These are phyloP conservation scores for Dipodascopsis uninucleata DNA, from an alignment of 805 yeast genomes.

Conservation along the genomic window DNA sequence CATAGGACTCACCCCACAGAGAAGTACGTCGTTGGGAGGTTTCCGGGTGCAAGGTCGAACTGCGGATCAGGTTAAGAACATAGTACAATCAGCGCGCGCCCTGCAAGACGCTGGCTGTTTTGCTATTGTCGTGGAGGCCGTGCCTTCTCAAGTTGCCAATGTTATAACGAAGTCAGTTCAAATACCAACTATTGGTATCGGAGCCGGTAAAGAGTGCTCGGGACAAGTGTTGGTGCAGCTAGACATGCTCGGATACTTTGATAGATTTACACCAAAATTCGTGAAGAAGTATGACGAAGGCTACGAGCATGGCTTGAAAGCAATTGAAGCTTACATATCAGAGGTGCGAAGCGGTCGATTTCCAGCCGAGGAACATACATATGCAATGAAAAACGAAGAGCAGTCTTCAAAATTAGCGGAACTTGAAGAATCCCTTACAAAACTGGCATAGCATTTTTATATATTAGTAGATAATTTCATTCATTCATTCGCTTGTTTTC, in stretches of 20 bases:
- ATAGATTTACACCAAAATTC: constrained; percentile 60
- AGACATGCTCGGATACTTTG: constrained; percentile 68
- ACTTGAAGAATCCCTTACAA: too few relatives aligned
- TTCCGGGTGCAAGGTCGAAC: constrained; percentile 79
- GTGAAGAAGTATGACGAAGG: constrained; percentile 65
- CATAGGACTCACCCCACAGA: constrained; percentile 89
- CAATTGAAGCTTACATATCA: constrained; percentile 50
- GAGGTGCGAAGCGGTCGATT: constrained; percentile 58
- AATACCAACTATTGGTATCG: constrained; percentile 91
- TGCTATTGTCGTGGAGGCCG: constrained; percentile 73
- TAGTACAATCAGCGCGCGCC: constrained; percentile 64
- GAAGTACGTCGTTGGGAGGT: constrained; percentile 75
- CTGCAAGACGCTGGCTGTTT: constrained; percentile 76
- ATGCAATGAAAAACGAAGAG: constrained; percentile 58
- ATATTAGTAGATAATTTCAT: too few relatives aligned
- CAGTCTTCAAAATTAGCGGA: constrained; percentile 51
- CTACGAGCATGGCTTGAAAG: constrained; percentile 46
- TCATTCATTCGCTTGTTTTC: too few relatives aligned
- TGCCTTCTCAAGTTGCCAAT: constrained; percentile 69
- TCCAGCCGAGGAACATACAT: constrained; percentile 68
- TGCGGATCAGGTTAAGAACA: constrained; percentile 48
- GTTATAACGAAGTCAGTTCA: constrained; percentile 55
- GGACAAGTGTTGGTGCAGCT: constrained; percentile 90
- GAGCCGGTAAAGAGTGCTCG: constrained; percentile 79
- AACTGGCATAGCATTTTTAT: too few relatives aligned